Evolutionary conservation across 2,329 filamentous ascomycete genomes (phyloP).

Genomic region (Fusarium xyrophilum): DNA sequence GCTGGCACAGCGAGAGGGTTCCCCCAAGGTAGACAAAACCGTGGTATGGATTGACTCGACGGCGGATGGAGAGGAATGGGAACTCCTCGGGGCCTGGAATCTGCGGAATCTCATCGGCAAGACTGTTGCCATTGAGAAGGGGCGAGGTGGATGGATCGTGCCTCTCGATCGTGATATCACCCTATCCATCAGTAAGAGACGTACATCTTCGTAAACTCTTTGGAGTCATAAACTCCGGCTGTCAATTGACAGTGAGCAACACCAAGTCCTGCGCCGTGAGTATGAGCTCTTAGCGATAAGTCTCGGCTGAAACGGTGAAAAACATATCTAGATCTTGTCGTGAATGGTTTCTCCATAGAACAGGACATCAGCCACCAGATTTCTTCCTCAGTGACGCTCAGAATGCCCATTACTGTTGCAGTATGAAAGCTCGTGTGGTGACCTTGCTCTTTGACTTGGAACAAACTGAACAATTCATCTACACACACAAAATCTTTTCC

Average conservation of each 20-base stretch:
- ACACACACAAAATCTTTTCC: not conserved
- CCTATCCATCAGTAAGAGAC: too few species aligned
- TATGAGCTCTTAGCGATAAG: not conserved
- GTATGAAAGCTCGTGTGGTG: not conserved
- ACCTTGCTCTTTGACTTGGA: not conserved
- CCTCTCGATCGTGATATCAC: not conserved
- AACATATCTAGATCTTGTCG: not conserved
- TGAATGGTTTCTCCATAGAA: not conserved
- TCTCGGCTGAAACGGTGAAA: not conserved
- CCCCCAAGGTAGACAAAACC: slow-evolving; percentile 40
- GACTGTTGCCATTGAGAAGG: not conserved
- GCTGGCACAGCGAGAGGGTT: slow-evolving; percentile 42
- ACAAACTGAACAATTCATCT: not conserved
- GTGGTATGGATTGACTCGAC: slow-evolving; percentile 49
- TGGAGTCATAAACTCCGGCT: not conserved
- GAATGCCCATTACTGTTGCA: not conserved
- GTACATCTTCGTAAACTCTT: not conserved
- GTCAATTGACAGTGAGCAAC: not conserved
- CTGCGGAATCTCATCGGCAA: slow-evolving; percentile 5
- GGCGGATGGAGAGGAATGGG: slow-evolving; percentile 14
- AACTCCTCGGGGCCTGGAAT: too few species aligned
- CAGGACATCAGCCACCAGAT: not conserved
- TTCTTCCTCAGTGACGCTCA: not conserved
- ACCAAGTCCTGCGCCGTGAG: not conserved
- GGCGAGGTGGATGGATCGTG: slow-evolving; percentile 36